Conservation (phyloP, 2,329 filamentous ascomycete species). For the Knufia fluminis region DNA sequence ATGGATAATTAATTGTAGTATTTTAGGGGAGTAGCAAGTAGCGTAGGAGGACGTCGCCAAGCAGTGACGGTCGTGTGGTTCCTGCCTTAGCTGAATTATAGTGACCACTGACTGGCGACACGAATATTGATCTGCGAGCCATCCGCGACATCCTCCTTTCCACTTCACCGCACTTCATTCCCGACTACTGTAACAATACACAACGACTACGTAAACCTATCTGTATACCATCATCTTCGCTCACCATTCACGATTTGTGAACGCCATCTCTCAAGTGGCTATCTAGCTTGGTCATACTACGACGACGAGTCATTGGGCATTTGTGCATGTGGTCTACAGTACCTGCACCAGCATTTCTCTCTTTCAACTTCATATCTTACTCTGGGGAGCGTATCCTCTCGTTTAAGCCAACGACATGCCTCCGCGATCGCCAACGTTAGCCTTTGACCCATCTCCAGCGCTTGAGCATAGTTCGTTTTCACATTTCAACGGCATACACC, state of each 20-base stretch:
- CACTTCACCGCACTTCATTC: neutral
- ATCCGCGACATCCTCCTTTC: neutral
- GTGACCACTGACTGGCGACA: neutral
- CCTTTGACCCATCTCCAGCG: constrained; percentile 21
- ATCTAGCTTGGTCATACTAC: neutral
- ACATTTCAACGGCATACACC: constrained; percentile 12
- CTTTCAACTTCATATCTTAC: neutral
- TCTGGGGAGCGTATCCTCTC: too few species aligned
- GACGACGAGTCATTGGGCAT: neutral
- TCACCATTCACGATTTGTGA: neutral
- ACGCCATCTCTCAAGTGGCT: neutral
- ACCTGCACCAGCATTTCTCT: neutral
- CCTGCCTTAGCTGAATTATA: constrained; percentile 5
- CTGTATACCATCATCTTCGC: neutral
- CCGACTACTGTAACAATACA: too few species aligned
- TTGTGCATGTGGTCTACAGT: neutral
- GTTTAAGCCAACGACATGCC: constrained; percentile 15
- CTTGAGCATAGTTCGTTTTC: constrained; percentile 21
- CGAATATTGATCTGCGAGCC: neutral
- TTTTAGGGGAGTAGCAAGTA: too few species aligned
- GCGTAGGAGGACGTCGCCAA: constrained; percentile 2
- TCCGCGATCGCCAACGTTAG: constrained; percentile 19
- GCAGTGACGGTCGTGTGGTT: constrained; percentile 4
- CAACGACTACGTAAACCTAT: neutral
- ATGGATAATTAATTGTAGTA: too few species aligned